phyloP scores from a whole-genome alignment of 2,329 filamentous ascomycete species.

The Chaetoscypha palmicola region DNA sequence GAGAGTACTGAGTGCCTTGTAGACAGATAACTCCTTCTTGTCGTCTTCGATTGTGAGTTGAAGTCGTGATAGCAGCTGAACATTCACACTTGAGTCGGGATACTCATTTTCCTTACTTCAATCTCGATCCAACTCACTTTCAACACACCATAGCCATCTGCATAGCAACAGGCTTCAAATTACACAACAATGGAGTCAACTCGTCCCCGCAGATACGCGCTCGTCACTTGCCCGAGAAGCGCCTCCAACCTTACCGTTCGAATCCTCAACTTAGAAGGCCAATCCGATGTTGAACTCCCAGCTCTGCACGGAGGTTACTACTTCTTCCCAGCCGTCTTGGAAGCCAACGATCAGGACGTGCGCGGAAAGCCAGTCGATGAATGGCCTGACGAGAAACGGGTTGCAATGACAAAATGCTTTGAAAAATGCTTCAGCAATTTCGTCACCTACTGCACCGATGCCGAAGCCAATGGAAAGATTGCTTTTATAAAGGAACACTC shows the following conservation, averaged over 20 bases:
- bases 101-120: too few species aligned
- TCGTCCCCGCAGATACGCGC: background rate
- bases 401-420: conserved; percentile 19
- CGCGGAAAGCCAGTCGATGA: conserved; percentile 18
- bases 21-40: too few species aligned
- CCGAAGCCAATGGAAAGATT: conserved; percentile 24
- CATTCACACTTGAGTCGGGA: too few species aligned
- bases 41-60: too few species aligned
- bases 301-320: conserved; percentile 6
- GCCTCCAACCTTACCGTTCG: conserved; percentile 30
- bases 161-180: too few species aligned
- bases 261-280: conserved; percentile 28
- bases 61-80: too few species aligned
- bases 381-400: conserved; percentile 28
- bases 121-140: too few species aligned
- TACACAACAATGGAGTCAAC: conserved; percentile 1
- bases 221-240: conserved; percentile 17
- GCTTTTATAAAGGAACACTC: conserved; percentile 34
- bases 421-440: conserved; percentile 28
- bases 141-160: too few species aligned
- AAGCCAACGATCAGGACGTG: background rate
- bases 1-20: too few species aligned
- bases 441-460: conserved; percentile 21
- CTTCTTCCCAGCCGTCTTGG: conserved; percentile 1
- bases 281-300: conserved; percentile 12